phyloP scores from a whole-genome alignment of 1,284 basidiomycete species.

The Ceratobasidium sp. region DNA sequence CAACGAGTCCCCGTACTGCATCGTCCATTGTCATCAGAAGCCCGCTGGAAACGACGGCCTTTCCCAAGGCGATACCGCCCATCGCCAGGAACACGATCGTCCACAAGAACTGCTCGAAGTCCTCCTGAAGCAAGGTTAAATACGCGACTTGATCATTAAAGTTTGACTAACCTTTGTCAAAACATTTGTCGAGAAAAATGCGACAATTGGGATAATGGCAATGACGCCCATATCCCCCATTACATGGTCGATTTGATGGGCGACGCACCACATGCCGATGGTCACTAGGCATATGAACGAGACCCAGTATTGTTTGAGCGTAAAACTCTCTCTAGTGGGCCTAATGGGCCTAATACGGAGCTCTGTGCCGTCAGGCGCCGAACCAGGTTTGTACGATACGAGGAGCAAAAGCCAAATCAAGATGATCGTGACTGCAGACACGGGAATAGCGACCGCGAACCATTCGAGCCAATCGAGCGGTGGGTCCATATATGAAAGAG shows the following conservation, averaged over 20 bases:
- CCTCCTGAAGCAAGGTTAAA: constrained; percentile 67
- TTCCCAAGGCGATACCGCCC: constrained; percentile 97
- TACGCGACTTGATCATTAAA: constrained; percentile 23
- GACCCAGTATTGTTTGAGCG: constrained; percentile 91
- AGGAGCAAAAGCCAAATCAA: constrained; percentile 93
- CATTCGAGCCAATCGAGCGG: constrained; percentile 90
- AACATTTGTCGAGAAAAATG: constrained; percentile 95
- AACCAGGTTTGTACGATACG: constrained; percentile 79
- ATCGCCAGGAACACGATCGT: constrained; percentile 95
- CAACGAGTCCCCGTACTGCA: constrained; percentile 74
- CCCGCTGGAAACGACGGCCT: constrained; percentile 92
- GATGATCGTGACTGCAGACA: constrained; percentile 84
- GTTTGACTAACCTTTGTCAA: constrained; percentile 80
- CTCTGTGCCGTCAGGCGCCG: constrained; percentile 76
- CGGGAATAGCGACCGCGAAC: constrained; percentile 95
- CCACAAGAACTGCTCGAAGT: constrained; percentile 96
- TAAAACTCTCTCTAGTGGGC: constrained; percentile 82
- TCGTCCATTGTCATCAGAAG: constrained; percentile 81
- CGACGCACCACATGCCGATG: constrained; percentile 92
- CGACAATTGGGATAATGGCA: constrained; percentile 91
- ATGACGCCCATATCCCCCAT: constrained; percentile 99
- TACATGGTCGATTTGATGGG: constrained; percentile 78
- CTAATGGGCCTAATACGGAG: constrained; percentile 86
- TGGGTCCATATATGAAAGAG: constrained; percentile 87
- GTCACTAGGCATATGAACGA: constrained; percentile 85